Conservation (phyloP, 164 flowering plant genomes). For the Nelumbo lutea region DNA sequence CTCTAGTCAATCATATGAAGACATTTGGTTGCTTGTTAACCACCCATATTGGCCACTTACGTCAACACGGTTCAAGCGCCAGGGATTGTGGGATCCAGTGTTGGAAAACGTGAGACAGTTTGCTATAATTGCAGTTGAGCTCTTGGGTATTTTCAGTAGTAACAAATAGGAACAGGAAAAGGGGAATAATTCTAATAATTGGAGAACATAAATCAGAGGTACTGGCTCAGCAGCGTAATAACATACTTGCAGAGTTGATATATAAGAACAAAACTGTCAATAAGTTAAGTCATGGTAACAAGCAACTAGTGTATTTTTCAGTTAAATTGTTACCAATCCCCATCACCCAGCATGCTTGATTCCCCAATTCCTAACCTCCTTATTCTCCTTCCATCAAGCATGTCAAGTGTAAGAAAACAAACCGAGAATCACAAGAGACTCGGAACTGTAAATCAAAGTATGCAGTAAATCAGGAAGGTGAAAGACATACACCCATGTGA, state of each 20-base stretch:
- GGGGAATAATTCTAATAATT: too few species aligned
- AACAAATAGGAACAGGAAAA: background rate
- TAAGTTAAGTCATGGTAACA: background rate
- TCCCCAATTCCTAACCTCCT: background rate
- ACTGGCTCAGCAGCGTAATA: background rate
- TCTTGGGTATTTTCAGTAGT: background rate
- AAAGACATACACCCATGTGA: background rate
- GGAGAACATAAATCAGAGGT: background rate
- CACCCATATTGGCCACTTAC: background rate
- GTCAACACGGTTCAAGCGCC: slow-evolving; percentile 3
- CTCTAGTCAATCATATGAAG: too few species aligned
- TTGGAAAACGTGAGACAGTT: slow-evolving; percentile 1
- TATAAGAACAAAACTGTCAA: background rate
- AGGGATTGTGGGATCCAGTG: slow-evolving; percentile 6
- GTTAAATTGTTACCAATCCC: background rate
- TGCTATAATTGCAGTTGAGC: background rate
- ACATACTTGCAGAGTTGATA: background rate
- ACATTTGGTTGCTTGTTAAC: background rate
- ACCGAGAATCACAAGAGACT: background rate
- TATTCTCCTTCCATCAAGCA: background rate
- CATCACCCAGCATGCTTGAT: background rate
- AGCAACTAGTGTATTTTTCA: background rate
- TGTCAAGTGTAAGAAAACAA: background rate
- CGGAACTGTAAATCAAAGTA: background rate
- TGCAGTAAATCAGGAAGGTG: background rate